Percentiles rank a stretch among this genome's conserved stretches.
Evolutionary conservation across 306 rosid genomes (phyloP).

Genomic region (Vachellia pachyceras): DNA sequence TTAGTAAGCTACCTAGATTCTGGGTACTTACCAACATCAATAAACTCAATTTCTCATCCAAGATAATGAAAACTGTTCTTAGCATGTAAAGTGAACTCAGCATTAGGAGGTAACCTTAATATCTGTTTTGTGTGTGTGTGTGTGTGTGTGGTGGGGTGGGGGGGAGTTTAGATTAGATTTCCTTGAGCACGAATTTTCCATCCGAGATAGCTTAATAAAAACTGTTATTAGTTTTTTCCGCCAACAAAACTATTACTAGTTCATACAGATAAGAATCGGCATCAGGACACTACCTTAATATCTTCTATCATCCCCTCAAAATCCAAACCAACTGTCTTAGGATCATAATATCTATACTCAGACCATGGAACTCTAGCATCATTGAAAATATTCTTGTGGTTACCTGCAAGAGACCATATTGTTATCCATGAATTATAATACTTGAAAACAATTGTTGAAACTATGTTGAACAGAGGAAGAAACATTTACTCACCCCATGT

Average conservation of each 20-base stretch:
- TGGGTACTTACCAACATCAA: no score
- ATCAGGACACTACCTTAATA: slow-evolving; percentile 67
- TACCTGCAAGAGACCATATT: slow-evolving; percentile 59
- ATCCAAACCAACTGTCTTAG: slow-evolving; percentile 98
- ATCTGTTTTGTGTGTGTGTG: slow-evolving; percentile 52
- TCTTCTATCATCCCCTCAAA: slow-evolving; percentile 95
- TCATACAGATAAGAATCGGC: slow-evolving; percentile 23
- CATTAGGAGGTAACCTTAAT: slow-evolving; percentile 64
- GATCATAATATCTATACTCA: slow-evolving; percentile 90
- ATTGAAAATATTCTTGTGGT: slow-evolving; percentile 96
- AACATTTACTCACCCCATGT: slow-evolving; percentile 78
- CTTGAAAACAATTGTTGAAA: slow-evolving; percentile 33
- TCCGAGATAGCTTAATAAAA: slow-evolving; percentile 13
- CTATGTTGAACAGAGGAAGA: slow-evolving; percentile 31
- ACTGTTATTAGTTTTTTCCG: background rate
- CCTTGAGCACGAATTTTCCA: background rate
- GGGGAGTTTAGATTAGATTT: background rate
- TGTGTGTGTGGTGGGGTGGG: background rate
- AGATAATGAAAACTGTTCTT: slow-evolving; percentile 1
- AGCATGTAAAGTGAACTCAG: slow-evolving; percentile 20
- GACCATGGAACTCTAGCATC: slow-evolving; percentile 95
- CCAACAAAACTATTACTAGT: slow-evolving; percentile 9
- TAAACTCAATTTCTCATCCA: background rate
- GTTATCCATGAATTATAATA: slow-evolving; percentile 8
- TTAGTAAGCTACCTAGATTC: no score